A percentile compares a stretch with the other conserved stretches of the same genome.
Conservation (phyloP, 352 stramenopile species). For the Phytophthora ohioensis region DNA sequence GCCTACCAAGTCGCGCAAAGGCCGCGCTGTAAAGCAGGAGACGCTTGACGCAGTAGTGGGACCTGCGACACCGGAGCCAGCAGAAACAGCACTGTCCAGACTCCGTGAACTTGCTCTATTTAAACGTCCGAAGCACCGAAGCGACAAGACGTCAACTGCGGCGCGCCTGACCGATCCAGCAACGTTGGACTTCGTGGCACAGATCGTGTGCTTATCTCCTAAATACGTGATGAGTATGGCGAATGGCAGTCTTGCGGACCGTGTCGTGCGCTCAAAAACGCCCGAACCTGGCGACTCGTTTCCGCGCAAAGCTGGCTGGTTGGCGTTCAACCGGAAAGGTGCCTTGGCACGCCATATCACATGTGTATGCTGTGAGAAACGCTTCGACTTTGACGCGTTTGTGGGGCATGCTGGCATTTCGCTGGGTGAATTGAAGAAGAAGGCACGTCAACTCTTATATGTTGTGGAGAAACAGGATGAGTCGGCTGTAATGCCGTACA, state of each 20-base stretch:
- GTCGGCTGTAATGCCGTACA: conserved; percentile 33
- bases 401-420: conserved; percentile 40
- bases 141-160: conserved; percentile 11
- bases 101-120: conserved; percentile 36
- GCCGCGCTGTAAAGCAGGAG: conserved; percentile 14
- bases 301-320: conserved; percentile 42
- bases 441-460: conserved; percentile 30
- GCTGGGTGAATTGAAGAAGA: conserved; percentile 19
- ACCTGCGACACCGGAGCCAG: neutral
- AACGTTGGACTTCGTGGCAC: conserved; percentile 29
- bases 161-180: conserved; percentile 10
- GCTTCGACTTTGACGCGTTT: conserved; percentile 29
- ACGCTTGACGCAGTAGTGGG: neutral
- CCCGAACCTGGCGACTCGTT: conserved; percentile 30
- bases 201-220: conserved; percentile 37
- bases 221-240: conserved; percentile 50
- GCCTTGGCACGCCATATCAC: conserved; percentile 1
- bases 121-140: conserved; percentile 25
- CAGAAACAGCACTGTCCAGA: conserved; percentile 7
- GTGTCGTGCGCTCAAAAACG: conserved; percentile 30
- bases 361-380: conserved; percentile 35
- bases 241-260: conserved; percentile 39
- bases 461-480: conserved; percentile 34
- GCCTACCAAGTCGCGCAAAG: conserved; percentile 10
- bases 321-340: conserved; percentile 27